Evolutionary conservation across 495 filamentous ascomycete species (phyloP).

Genomic region (Tuber indicum): DNA sequence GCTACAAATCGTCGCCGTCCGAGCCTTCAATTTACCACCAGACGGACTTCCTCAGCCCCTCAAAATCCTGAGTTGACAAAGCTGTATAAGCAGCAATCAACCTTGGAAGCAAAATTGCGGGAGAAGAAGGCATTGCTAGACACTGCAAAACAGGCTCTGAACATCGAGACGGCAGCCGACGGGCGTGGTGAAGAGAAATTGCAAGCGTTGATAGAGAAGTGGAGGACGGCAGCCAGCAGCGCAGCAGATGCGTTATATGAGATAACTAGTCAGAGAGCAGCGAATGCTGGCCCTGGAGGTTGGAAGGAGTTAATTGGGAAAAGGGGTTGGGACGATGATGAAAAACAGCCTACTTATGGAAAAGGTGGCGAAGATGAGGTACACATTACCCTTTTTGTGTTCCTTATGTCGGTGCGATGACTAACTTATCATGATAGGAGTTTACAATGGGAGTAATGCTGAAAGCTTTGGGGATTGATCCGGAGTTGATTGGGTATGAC

Average conservation of each 20-base stretch:
- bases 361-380: constrained; percentile 27
- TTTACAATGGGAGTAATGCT: constrained; percentile 42
- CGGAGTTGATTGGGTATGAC: constrained; percentile 32
- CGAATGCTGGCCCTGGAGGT: constrained; percentile 35
- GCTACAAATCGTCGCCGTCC: not conserved
- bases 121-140: constrained; percentile 27
- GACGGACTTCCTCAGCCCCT: not conserved
- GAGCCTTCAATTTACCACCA: not conserved
- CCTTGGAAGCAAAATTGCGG: constrained; percentile 23
- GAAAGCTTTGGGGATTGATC: constrained; percentile 36
- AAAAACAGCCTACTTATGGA: constrained; percentile 20
- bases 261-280: constrained; percentile 38
- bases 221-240: constrained; percentile 37
- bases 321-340: constrained; percentile 37
- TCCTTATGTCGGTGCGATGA: not conserved
- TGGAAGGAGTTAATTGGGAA: constrained; percentile 39
- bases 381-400: not conserved
- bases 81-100: constrained; percentile 32
- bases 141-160: constrained; percentile 36
- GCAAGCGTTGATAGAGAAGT: constrained; percentile 45
- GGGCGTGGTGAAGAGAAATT: constrained; percentile 38
- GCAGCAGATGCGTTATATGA: constrained; percentile 40
- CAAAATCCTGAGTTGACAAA: constrained; percentile 31
- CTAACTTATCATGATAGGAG: constrained; percentile 13
- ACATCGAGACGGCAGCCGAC: constrained; percentile 31